A percentile compares a stretch with the other conserved stretches of the same genome.
phyloP scores from a whole-genome alignment of 768 basidiomycete species.

The Suillus sp. region DNA sequence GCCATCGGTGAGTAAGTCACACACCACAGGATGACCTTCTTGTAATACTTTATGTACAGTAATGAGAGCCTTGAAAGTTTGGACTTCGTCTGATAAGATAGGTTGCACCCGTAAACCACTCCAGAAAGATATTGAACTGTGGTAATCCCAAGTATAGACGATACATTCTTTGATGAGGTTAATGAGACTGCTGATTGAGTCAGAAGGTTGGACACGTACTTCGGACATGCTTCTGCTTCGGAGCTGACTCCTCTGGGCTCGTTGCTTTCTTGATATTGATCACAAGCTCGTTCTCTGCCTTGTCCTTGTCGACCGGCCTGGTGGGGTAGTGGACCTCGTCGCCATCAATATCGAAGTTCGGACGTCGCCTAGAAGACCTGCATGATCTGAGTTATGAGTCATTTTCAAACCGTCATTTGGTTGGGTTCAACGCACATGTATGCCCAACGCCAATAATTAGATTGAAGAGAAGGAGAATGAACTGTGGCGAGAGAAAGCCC shows the following conservation, averaged over 20 bases:
- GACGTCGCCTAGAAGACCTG: slow-evolving; percentile 38
- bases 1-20: slow-evolving; percentile 21
- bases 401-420: background rate
- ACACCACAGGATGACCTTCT: slow-evolving; percentile 93
- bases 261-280: slow-evolving; percentile 99
- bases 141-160: slow-evolving; percentile 99
- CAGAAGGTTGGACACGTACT: slow-evolving; percentile 57
- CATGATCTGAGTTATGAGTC: slow-evolving; percentile 9
- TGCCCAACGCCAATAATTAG: slow-evolving; percentile 15
- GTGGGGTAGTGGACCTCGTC: slow-evolving; percentile 92
- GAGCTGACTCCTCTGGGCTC: slow-evolving; percentile 90
- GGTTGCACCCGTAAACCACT: slow-evolving; percentile 95
- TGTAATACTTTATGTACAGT: slow-evolving; percentile 97
- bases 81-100: slow-evolving; percentile 94
- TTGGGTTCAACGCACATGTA: slow-evolving; percentile 15
- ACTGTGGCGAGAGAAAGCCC: background rate
- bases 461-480: background rate
- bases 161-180: slow-evolving; percentile 74
- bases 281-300: slow-evolving; percentile 91
- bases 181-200: slow-evolving; percentile 15
- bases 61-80: slow-evolving; percentile 98
- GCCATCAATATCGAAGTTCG: slow-evolving; percentile 68
- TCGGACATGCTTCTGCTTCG: slow-evolving; percentile 99
- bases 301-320: slow-evolving; percentile 97
- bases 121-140: slow-evolving; percentile 97